Base-by-base conservation (phyloP, 306 rosid genomes). In the Dalbergia oliveri region DNA sequence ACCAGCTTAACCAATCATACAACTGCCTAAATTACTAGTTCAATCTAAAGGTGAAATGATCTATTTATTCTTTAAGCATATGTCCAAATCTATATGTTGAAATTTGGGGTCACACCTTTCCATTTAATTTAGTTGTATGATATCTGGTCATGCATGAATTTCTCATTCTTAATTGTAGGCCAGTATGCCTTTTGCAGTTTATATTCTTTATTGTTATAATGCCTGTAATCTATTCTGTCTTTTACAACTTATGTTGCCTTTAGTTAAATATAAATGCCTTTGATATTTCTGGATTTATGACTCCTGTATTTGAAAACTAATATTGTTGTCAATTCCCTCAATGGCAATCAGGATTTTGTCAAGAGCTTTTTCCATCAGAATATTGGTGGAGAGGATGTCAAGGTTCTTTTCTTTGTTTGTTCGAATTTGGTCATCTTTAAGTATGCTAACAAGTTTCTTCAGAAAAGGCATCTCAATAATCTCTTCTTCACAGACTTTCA, bases 361-460 rank as follows among this genome's bases (percentile, higher is more conserved):
- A 84, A 82, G 65, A 77, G 71, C 57, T 75, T 95, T 66, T 95
- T 91, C 80, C 93, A 82, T 83, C 97, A 90, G 84, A 89, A 78
- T 75, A 80, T 87, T 50, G 97, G 96, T 19, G 97, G 97, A 43
- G 90, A 87, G 80, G 99, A 95, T 89, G 90, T 93, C 87, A 93
- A 95, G 99, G 99, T 95, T 81, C 65, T 35, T 18, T 95, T 81
- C 65, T 35, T 18, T 71, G 79, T 71, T 49, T 68, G 63, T 64
- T 83, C 71, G 4, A 65, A 57, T 63, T 31, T 59, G 2, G 45
- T 68, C 70, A 31, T 35, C 26, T 61, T 44, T 76, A 64, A 78
- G 64, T 66, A 57, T 41, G 76, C 72, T 68, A 34, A 51, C 47
- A 14, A 23, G 73, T 73, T 54, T 15, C 66, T 66, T 56, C 16